Conservation (phyloP, 768 basidiomycete species). For the Rhodosporidiobolus sp. region DNA sequence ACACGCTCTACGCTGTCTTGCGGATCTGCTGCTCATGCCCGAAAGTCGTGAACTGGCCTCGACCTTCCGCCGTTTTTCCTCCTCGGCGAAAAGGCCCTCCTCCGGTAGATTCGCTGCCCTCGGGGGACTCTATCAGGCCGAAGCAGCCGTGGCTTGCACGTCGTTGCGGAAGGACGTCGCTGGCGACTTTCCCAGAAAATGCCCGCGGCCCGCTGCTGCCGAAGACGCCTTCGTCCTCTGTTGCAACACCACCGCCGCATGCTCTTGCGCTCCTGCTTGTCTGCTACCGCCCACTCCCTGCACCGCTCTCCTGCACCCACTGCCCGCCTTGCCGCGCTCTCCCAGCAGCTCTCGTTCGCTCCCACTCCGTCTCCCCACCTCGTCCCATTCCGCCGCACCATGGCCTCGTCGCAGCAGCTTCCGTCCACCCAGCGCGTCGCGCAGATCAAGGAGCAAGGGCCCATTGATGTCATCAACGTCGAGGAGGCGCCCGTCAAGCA, state of each 20-base stretch:
- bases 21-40: too few species aligned
- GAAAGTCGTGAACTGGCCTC: too few species aligned
- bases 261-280: not conserved
- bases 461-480: slow-evolving; percentile 63
- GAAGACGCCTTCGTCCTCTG: not conserved
- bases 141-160: too few species aligned
- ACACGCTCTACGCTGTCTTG: too few species aligned
- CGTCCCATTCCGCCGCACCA: not conserved
- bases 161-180: too few species aligned
- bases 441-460: slow-evolving; percentile 69
- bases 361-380: not conserved
- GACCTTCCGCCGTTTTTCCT: too few species aligned
- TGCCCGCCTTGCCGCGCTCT: not conserved
- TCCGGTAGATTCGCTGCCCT: too few species aligned
- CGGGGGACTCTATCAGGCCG: too few species aligned
- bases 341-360: not conserved
- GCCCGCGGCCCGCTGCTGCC: too few species aligned
- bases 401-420: slow-evolving; percentile 27
- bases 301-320: not conserved
- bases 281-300: not conserved
- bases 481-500: slow-evolving; percentile 63
- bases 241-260: not conserved
- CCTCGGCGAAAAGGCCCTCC: too few species aligned
- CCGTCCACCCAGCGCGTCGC: slow-evolving; percentile 64
- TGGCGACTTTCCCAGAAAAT: too few species aligned